These are phyloP conservation scores for Tephrocybe sp. DNA, from an alignment of 768 basidiomycete genomes.

Conservation along the genomic window DNA sequence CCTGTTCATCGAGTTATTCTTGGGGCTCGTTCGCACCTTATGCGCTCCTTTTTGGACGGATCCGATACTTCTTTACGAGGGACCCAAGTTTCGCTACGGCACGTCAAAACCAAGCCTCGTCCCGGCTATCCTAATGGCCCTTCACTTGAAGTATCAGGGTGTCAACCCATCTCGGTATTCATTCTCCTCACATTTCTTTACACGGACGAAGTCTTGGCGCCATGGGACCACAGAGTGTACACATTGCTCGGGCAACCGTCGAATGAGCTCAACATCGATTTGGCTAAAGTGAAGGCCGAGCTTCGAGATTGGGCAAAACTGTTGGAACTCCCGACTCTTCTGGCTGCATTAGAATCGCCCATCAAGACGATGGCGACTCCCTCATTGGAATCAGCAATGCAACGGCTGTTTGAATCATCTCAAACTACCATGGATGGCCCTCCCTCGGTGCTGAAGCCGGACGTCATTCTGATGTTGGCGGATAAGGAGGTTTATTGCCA, in stretches of 20 bases:
- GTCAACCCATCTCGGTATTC: constrained; percentile 64
- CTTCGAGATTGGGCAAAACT: constrained; percentile 55
- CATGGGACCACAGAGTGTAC: constrained; percentile 79
- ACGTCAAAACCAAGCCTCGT: constrained; percentile 12
- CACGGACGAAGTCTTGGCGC: constrained; percentile 73
- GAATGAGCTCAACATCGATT: constrained; percentile 37
- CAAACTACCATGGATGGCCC: constrained; percentile 16
- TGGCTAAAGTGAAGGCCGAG: constrained; percentile 56
- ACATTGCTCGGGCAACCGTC: constrained; percentile 39
- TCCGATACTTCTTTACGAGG: constrained; percentile 23
- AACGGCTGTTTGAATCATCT: constrained; percentile 42
- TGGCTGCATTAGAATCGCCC: constrained; percentile 52
- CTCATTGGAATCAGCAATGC: constrained; percentile 51
- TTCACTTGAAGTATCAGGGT: constrained; percentile 48
- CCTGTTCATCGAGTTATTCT: constrained; percentile 70
- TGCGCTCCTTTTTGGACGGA: constrained; percentile 43
- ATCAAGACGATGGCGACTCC: constrained; percentile 52
- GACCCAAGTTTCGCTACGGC: constrained; percentile 29
- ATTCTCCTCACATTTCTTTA: constrained; percentile 86
- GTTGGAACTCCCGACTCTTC: constrained; percentile 56
- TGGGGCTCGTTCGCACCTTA: constrained; percentile 49
- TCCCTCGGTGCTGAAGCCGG: constrained; percentile 42
- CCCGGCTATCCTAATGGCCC: constrained; percentile 3
- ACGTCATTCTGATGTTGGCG: constrained; percentile 69
- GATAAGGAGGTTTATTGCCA: constrained; percentile 68